Base-by-base conservation (phyloP, 805 yeast species). In the Wickerhamomyces kurtzmanii region DNA sequence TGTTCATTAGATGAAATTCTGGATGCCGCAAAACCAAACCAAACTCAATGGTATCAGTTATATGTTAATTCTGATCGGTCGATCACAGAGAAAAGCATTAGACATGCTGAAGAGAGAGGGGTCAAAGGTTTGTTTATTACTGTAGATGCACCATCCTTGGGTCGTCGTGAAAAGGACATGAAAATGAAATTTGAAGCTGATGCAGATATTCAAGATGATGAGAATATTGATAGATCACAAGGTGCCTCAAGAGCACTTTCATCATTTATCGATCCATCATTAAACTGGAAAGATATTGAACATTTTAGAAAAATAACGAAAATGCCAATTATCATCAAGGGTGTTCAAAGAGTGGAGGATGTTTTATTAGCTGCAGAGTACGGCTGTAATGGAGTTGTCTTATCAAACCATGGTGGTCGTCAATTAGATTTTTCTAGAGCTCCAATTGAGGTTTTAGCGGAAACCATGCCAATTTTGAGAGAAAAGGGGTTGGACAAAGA, bases 81-180 rank as follows among this genome's bases (percentile, higher is more conserved):
- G n/a, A 60, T 75, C 29, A 70, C 86, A 19, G 59, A 62, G 28
- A 55, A 64, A 18, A 60, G 79, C 37, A 71, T 86, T n/a, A 62
- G 65, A 41, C 75, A 76, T 42, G 91, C 85, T 11, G 87, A 80
- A 49, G 46, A 57, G 28, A 58, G 80, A 30, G 93, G 94, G 1
- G 66, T 82, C 51, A 77, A 77, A 43, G 95, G 91, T 4, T 60
- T 86, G 19, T 85, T 85, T 47, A 72, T 86, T 38, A 86, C 96
- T 1, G 94, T 84, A 6, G 96, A 86, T 60, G 94, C 96, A 1
- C 96, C 96, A 6, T 79, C 81, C 36, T 62, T 86, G 23, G 96
- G 96, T 10, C 72, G 91, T 37, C 72, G 96, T 42, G 96, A 87
- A 53, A 86, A 84, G 53, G 95, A 85, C 46, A 70, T 72, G 72